Base-by-base conservation (phyloP, 331 rosid genomes). In the Cydonia oblonga region DNA sequence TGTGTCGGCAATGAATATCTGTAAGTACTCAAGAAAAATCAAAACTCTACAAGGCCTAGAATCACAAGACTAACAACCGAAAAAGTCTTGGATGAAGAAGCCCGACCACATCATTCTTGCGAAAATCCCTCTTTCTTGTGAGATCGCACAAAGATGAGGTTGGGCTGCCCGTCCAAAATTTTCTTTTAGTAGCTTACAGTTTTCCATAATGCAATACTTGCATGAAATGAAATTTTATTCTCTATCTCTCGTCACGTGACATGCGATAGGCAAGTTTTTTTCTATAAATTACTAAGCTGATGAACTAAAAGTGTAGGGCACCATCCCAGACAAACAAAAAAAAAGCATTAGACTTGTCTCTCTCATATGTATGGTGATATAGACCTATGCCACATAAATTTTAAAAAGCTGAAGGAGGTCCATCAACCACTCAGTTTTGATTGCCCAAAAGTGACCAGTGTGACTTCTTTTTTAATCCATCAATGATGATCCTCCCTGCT, bases 401-500 rank as follows among this genome's bases (percentile, higher is more conserved):
- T 32, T 32, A 9, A 40, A 75, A 68, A 59, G 74, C 44, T 33
- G 32, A 33, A 38, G 49, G 58, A 72, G 78, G 79, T 80, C 88
- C 92, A 86, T 92, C 79, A 76, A 30, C 54, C 54, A 49, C 44
- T 61, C 58, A 38, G 58, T 64, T 71, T 71, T 73, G 69, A 78
- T 69, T 62, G 80, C 44, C 77, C 74, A 79, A 81, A 84, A 38
- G 78, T 69, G 74, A 71, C 72, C 75, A 78, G 70, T 79, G 83
- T 76, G 75, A 70, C 83, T 84, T 78, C 73, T 76, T 80, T 81
- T 58, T 38, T 0, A 40, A 40, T 7, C 81, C 38, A 10, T 77
- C 65, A 76, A 80, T 87, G 80, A 86, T 87, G 81, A 59, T 76
- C 40, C 68, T 72, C 72, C 80, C 64, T 59, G 38, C 72, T 74